Evolutionary conservation across 345 rosid species (phyloP).

Genomic region (Hibiscus tridactylites): DNA sequence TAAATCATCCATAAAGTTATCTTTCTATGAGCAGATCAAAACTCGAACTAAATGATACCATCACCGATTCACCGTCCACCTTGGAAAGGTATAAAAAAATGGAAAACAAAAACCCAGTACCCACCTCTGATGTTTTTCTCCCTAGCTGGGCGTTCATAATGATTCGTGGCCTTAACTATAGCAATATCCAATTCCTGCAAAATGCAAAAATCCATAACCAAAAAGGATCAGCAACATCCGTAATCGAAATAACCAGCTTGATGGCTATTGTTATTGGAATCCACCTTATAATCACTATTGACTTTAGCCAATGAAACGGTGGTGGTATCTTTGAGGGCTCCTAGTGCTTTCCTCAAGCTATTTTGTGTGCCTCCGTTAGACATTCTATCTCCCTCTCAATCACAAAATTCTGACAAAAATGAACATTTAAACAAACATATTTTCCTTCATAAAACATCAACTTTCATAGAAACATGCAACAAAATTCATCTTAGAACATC

Average conservation of each 20-base stretch:
- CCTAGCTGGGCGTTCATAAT: slow-evolving; percentile 82
- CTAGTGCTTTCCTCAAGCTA: slow-evolving; percentile 88
- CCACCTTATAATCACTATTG: slow-evolving; percentile 93
- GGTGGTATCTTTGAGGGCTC: slow-evolving; percentile 92
- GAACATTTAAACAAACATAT: slow-evolving; percentile 7
- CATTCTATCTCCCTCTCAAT: slow-evolving; percentile 49
- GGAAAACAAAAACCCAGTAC: slow-evolving; percentile 16
- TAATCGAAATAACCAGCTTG: neutral
- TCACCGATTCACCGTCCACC: neutral
- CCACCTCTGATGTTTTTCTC: slow-evolving; percentile 81
- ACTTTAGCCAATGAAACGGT: slow-evolving; percentile 98
- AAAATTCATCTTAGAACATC: neutral
- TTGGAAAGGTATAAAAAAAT: too few species aligned
- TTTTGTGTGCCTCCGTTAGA: slow-evolving; percentile 80
- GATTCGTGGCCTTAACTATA: slow-evolving; percentile 93
- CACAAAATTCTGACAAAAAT: slow-evolving; percentile 22
- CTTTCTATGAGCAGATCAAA: neutral
- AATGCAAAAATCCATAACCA: neutral
- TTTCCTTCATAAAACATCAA: neutral
- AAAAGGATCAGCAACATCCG: neutral
- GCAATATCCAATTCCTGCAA: slow-evolving; percentile 91
- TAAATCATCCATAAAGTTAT: neutral
- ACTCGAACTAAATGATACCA: slow-evolving; percentile 1
- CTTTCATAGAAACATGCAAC: neutral
- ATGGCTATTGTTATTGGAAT: neutral